Conservation (phyloP, 1,139 yeast species). For the Candida pseudocylindracea region DNA sequence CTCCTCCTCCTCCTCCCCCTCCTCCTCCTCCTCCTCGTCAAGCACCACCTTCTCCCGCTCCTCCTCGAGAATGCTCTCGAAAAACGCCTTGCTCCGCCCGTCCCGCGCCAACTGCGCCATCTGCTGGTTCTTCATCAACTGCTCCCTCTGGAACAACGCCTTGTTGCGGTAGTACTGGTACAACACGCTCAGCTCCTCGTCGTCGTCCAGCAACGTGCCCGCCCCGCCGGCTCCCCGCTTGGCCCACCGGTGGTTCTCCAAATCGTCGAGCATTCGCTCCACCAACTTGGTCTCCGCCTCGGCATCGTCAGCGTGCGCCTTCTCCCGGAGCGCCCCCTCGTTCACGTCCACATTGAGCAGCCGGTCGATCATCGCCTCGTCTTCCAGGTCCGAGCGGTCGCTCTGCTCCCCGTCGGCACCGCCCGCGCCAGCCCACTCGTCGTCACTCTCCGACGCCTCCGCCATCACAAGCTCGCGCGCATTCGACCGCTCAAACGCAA, state of each 20-base stretch:
- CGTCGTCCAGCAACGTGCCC: too few relatives aligned
- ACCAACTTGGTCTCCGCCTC: constrained; percentile 49
- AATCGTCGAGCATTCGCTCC: constrained; percentile 56
- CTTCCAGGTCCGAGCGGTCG: constrained; percentile 49
- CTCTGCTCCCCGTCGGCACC: constrained; percentile 57
- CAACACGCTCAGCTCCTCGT: too few relatives aligned
- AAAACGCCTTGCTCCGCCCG: constrained; percentile 38
- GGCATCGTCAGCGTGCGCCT: constrained; percentile 45
- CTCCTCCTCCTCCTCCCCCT: constrained; percentile 30
- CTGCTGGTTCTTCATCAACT: background rate
- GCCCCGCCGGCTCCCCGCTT: constrained; percentile 27
- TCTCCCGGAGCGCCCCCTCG: constrained; percentile 34
- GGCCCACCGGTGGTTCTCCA: constrained; percentile 62
- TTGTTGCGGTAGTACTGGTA: too few relatives aligned
- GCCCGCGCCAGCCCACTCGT: constrained; percentile 85
- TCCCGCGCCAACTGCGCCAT: constrained; percentile 5
- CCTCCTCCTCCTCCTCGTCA: constrained; percentile 25
- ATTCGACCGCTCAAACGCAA: constrained; percentile 28
- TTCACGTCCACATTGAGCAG: constrained; percentile 33
- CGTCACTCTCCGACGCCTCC: constrained; percentile 93
- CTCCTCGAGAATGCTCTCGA: constrained; percentile 7
- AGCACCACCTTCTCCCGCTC: constrained; percentile 43
- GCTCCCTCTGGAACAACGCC: too few relatives aligned
- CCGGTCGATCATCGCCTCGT: constrained; percentile 70
- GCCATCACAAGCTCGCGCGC: constrained; percentile 39